Evolutionary conservation across 257 asterid genomes (phyloP).

Genomic region (Solanum commersonii): DNA sequence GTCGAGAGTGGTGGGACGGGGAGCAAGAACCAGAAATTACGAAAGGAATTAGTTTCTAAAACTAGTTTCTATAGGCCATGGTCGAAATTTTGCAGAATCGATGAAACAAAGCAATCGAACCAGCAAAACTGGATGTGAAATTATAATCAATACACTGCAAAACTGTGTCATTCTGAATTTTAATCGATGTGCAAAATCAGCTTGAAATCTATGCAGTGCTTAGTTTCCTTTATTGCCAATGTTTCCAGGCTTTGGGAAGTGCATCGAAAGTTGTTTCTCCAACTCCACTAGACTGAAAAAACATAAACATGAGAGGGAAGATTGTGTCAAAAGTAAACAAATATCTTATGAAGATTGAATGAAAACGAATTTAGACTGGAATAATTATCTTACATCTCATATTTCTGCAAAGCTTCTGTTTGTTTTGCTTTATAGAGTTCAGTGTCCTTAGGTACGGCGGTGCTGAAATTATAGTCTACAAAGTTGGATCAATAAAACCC

Average conservation of each 20-base stretch:
- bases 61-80: neutral
- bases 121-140: neutral
- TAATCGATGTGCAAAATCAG: neutral
- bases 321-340: neutral
- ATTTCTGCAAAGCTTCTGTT: conserved; percentile 68
- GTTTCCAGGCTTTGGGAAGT: conserved; percentile 29
- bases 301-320: neutral
- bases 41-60: neutral
- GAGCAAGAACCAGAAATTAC: neutral
- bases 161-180: neutral
- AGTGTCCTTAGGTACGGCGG: conserved; percentile 46
- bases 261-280: conserved; percentile 69
- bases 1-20: neutral
- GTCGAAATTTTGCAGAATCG: neutral
- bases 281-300: conserved; percentile 70
- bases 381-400: conserved; percentile 46
- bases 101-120: neutral
- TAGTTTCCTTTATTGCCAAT: neutral
- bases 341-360: neutral
- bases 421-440: conserved; percentile 69
- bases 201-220: neutral
- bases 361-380: neutral
- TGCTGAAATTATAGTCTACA: conserved; percentile 47
- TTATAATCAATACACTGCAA: neutral
- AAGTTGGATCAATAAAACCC: neutral